Evolutionary conservation across 2,329 filamentous ascomycete species (phyloP).

Genomic region (Paraphaeosphaeria sporulosa): DNA sequence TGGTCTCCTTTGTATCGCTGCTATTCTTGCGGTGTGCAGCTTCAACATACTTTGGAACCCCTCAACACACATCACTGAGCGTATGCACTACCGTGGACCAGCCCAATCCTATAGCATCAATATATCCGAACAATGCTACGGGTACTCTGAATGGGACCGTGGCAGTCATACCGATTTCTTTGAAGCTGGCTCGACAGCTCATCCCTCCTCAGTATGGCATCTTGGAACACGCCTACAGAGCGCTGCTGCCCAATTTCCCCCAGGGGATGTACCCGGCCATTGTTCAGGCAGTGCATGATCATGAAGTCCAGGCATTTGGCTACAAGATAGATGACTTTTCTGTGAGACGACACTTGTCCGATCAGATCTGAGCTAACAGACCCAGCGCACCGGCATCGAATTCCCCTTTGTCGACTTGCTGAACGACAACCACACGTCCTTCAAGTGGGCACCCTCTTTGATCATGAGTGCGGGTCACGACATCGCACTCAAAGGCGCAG

Average conservation of each 20-base stretch:
- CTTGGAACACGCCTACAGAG: constrained; percentile 58
- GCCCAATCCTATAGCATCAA: constrained; percentile 59
- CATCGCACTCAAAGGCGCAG: constrained; percentile 55
- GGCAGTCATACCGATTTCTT: constrained; percentile 60
- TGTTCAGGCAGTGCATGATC: constrained; percentile 59
- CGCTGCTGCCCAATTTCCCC: constrained; percentile 59
- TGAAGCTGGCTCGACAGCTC: constrained; percentile 55
- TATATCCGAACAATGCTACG: constrained; percentile 58
- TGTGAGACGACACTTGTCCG: constrained; percentile 44
- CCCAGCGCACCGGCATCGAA: constrained; percentile 59
- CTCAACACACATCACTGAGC: constrained; percentile 9
- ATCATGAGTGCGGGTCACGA: constrained; percentile 56
- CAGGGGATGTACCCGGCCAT: constrained; percentile 62
- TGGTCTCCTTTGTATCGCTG: constrained; percentile 36
- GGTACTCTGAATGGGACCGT: constrained; percentile 64
- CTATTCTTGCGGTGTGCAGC: constrained; percentile 33
- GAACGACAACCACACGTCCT: constrained; percentile 59
- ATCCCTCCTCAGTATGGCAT: constrained; percentile 61
- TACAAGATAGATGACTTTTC: constrained; percentile 58
- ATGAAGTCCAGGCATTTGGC: constrained; percentile 58
- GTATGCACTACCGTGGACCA: constrained; percentile 38
- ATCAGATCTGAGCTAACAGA: constrained; percentile 23
- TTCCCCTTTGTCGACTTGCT: constrained; percentile 65
- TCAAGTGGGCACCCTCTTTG: constrained; percentile 59
- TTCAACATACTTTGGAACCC: constrained; percentile 21